Percentiles rank a stretch among this genome's conserved stretches.
Evolutionary conservation across 768 basidiomycete genomes (phyloP).

Genomic region (Ramaria sp.): DNA sequence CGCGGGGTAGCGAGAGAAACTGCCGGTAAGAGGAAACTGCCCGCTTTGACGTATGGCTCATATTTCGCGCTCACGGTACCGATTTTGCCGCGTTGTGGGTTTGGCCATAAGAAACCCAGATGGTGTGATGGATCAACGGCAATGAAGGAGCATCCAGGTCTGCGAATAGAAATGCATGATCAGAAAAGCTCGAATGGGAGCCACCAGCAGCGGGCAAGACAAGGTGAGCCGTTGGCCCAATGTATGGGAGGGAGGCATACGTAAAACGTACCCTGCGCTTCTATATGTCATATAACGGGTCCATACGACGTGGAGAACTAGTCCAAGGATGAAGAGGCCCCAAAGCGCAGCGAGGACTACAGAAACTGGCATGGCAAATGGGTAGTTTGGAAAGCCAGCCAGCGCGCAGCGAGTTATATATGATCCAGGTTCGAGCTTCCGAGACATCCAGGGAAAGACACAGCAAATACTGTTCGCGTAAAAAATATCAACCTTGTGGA

Average conservation of each 20-base stretch:
- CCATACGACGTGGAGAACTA: not conserved
- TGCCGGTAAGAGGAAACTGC: not conserved
- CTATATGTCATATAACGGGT: not conserved
- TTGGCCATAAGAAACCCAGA: slow-evolving; percentile 4
- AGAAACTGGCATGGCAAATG: not conserved
- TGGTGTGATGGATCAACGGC: slow-evolving; percentile 9
- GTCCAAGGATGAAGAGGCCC: not conserved
- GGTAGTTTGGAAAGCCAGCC: no score
- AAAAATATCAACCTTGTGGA: not conserved
- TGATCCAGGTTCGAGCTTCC: not conserved
- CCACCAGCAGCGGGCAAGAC: not conserved
- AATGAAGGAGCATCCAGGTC: slow-evolving; percentile 1
- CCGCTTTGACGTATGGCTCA: slow-evolving; percentile 1
- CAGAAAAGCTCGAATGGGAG: not conserved
- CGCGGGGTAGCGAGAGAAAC: slow-evolving; percentile 6
- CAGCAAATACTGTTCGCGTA: not conserved
- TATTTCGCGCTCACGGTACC: slow-evolving; percentile 1
- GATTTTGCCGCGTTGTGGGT: slow-evolving; percentile 5
- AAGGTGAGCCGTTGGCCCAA: no score
- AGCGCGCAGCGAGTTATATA: not conserved
- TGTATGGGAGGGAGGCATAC: not conserved
- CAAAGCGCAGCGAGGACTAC: not conserved
- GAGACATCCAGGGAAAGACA: not conserved
- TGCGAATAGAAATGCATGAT: not conserved
- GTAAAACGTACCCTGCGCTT: slow-evolving; percentile 3